Evolutionary conservation across 1,284 basidiomycete species (phyloP), one percentile per base, ranked within the genome.

Genomic region (Sporisorium sorghi): DNA sequence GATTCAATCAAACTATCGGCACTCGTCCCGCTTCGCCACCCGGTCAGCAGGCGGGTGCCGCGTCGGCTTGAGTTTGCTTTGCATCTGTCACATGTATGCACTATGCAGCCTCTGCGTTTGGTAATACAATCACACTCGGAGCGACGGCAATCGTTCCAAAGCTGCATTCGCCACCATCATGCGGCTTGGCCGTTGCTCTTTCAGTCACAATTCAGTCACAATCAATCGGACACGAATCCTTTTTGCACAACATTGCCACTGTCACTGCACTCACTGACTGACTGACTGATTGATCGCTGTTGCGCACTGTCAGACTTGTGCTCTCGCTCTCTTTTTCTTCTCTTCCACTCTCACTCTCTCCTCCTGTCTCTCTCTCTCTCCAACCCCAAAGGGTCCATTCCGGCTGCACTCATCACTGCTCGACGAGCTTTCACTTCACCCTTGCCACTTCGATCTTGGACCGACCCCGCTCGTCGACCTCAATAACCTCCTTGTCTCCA

Each of bases 71-170:
- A 24, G n/a, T n/a, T 43, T 15, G 28, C 17, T 8, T 44, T 30
- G 46, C 46, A 47, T 19, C 47, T 32, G 47, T 48, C 47, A 48
- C 46, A 47, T 47, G 19, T 17, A 48, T n/a, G n/a, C n/a, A n/a
- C n/a, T n/a, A 14, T 12, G 15, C 43, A 44, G 26, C 8, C 44
- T 30, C 4, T 30, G 26, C n/a, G n/a, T n/a, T n/a, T n/a, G n/a
- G n/a, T n/a, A n/a, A n/a, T 14, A 26, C 10, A 19, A 17, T 30
- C 44, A 30, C 15, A 17, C 26, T 11, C 17, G 30, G 15, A 28
- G n/a, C n/a, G n/a, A n/a, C n/a, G n/a, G n/a, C n/a, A n/a, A n/a
- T n/a, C n/a, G n/a, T n/a, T n/a, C n/a, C n/a, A n/a, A n/a, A n/a
- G n/a, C n/a, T n/a, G n/a, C n/a, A n/a, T n/a, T n/a, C n/a, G n/a